These are phyloP conservation scores for Xylaria nigripes DNA, from an alignment of 495 filamentous ascomycete genomes.

Conservation along the genomic window DNA sequence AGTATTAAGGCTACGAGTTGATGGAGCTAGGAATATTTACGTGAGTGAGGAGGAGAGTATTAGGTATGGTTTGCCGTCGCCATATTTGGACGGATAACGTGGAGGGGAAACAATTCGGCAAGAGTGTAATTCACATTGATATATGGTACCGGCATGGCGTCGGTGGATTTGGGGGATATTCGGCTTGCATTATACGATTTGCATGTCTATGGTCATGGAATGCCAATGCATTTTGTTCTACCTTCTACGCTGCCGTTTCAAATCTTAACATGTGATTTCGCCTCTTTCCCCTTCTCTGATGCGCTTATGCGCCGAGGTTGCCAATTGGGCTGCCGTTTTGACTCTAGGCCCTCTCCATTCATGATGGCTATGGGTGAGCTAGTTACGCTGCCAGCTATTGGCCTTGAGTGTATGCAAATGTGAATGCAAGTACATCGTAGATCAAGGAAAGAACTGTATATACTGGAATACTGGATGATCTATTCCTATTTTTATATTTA, in stretches of 20 bases:
- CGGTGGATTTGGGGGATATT: not conserved
- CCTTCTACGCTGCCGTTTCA: not conserved
- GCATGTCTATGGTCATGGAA: not conserved
- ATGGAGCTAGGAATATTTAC: not conserved
- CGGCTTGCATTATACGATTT: slow-evolving; percentile 6
- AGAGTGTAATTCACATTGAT: not conserved
- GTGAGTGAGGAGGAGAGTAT: not conserved
- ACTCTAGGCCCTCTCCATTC: too few relatives aligned
- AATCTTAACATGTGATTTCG: not conserved
- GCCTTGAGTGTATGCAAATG: not conserved
- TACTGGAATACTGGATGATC: too few relatives aligned
- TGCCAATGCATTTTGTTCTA: not conserved
- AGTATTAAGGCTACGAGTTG: not conserved
- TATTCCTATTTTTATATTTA: too few relatives aligned
- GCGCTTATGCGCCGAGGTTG: too few relatives aligned
- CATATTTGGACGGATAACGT: not conserved
- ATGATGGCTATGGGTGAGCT: too few relatives aligned
- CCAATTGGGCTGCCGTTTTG: too few relatives aligned
- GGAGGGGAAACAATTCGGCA: not conserved
- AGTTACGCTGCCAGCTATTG: too few relatives aligned
- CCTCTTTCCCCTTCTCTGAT: not conserved
- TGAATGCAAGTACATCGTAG: too few relatives aligned
- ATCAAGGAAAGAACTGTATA: too few relatives aligned
- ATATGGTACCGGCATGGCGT: not conserved
- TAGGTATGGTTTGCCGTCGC: not conserved